A percentile compares a stretch with the other conserved stretches of the same genome.
Conservation (phyloP, 1,284 basidiomycete genomes). For the Cystobasidium pallidum region DNA sequence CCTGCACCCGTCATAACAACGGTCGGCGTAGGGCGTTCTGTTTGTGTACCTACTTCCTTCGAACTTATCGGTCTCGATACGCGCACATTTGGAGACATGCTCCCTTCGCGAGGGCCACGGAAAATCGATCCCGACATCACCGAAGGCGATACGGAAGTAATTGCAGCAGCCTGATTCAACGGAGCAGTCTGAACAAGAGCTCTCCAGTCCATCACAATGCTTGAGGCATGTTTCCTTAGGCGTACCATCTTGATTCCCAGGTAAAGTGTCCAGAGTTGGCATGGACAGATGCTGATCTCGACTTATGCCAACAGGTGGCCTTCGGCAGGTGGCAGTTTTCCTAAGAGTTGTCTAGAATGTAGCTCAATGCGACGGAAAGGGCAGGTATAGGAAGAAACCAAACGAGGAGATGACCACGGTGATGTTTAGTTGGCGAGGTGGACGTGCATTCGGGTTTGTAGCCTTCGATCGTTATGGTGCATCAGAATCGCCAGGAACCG, state of each 20-base stretch:
- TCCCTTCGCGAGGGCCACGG: neutral
- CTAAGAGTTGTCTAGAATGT: too few relatives aligned
- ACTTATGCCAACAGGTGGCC: neutral
- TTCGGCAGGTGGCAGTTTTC: too few relatives aligned
- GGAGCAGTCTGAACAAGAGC: too few relatives aligned
- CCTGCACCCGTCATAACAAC: conserved; percentile 13
- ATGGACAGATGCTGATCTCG: neutral
- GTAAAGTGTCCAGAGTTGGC: neutral
- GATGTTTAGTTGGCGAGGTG: too few relatives aligned
- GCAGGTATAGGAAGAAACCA: too few relatives aligned
- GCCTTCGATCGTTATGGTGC: neutral
- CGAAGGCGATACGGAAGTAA: neutral
- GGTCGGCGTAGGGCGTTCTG: neutral
- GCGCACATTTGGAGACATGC: neutral
- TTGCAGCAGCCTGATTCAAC: neutral
- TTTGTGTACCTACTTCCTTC: neutral
- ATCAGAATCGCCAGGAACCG: neutral
- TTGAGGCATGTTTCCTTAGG: neutral
- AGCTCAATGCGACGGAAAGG: too few relatives aligned
- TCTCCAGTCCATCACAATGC: neutral
- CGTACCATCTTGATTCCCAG: neutral
- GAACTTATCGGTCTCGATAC: neutral
- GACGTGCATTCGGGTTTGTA: neutral
- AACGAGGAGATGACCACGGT: too few relatives aligned
- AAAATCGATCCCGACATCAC: neutral